Evolutionary conservation across 1,284 basidiomycete genomes (phyloP).

Genomic region (Melampsora larici-populina): DNA sequence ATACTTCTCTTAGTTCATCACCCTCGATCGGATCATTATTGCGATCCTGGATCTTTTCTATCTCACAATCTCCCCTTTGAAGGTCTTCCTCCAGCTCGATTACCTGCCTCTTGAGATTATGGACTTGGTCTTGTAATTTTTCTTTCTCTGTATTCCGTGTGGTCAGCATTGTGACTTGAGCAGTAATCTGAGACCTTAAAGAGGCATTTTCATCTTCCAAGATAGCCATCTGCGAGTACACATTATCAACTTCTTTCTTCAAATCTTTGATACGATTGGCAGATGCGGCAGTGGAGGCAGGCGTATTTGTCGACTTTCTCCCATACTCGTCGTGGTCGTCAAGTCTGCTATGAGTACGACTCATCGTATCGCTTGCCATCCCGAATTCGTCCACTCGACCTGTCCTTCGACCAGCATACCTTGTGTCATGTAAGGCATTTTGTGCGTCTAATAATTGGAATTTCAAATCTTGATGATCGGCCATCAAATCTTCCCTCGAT

Average conservation of each 20-base stretch:
- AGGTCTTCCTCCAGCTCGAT: constrained; percentile 54
- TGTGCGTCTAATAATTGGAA: constrained; percentile 53
- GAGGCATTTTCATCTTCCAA: constrained; percentile 62
- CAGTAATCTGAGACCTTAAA: constrained; percentile 50
- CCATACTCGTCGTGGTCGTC: constrained; percentile 51
- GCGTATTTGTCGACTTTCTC: constrained; percentile 62
- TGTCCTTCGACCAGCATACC: constrained; percentile 68
- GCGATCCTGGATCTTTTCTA: constrained; percentile 38
- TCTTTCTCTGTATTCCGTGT: constrained; percentile 51
- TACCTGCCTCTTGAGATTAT: constrained; percentile 49
- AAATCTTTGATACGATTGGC: constrained; percentile 62
- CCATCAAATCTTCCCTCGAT: constrained; percentile 54
- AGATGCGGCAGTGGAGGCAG: constrained; percentile 57
- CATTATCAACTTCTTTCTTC: constrained; percentile 63
- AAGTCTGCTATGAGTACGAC: constrained; percentile 65
- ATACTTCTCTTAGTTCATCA: constrained; percentile 32
- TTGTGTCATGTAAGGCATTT: constrained; percentile 56
- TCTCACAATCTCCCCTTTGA: constrained; percentile 39
- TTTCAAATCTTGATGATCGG: constrained; percentile 43
- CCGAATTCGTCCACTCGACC: constrained; percentile 62
- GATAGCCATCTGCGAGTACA: constrained; percentile 52
- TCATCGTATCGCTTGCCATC: constrained; percentile 58
- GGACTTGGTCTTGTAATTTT: constrained; percentile 50
- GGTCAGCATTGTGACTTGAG: constrained; percentile 51
- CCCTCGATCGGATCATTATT: constrained; percentile 7